These are phyloP conservation scores for Tricholoma flavovirens DNA, from an alignment of 768 basidiomycete species.

Conservation along the genomic window DNA sequence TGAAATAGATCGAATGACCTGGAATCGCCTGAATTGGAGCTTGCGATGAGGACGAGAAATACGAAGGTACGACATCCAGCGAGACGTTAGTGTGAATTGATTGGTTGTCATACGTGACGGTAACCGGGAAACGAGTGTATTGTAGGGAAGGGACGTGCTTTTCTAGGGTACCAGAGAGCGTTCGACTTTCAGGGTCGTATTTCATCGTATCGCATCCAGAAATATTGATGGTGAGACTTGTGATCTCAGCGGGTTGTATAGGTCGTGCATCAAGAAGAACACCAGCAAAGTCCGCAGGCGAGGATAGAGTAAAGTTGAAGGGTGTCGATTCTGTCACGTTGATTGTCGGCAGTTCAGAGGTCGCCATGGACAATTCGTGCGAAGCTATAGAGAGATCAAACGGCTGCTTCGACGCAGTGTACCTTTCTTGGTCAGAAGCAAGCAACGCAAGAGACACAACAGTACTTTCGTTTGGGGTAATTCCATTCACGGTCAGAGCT, in stretches of 20 bases:
- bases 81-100: conserved; percentile 56
- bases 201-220: conserved; percentile 50
- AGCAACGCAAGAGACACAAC: conserved; percentile 51
- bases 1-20: conserved; percentile 46
- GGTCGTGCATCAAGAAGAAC: conserved; percentile 56
- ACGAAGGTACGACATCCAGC: conserved; percentile 65
- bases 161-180: conserved; percentile 63
- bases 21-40: conserved; percentile 51
- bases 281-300: conserved; percentile 55
- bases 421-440: conserved; percentile 71
- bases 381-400: conserved; percentile 65
- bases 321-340: conserved; percentile 59
- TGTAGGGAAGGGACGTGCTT: conserved; percentile 29
- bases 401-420: conserved; percentile 48
- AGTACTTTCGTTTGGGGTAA: conserved; percentile 52
- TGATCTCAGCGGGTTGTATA: conserved; percentile 55
- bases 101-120: conserved; percentile 65
- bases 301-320: conserved; percentile 48
- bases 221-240: conserved; percentile 51
- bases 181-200: conserved; percentile 50
- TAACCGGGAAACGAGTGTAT: conserved; percentile 47
- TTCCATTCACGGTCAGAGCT: conserved; percentile 72
- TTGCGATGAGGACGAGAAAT: conserved; percentile 55
- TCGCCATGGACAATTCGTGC: conserved; percentile 57
- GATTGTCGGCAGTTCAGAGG: conserved; percentile 50